A percentile compares a stretch with the other conserved stretches of the same genome.
Evolutionary conservation across 1,284 basidiomycete species (phyloP).

Genomic region (Boletus austroedulis): DNA sequence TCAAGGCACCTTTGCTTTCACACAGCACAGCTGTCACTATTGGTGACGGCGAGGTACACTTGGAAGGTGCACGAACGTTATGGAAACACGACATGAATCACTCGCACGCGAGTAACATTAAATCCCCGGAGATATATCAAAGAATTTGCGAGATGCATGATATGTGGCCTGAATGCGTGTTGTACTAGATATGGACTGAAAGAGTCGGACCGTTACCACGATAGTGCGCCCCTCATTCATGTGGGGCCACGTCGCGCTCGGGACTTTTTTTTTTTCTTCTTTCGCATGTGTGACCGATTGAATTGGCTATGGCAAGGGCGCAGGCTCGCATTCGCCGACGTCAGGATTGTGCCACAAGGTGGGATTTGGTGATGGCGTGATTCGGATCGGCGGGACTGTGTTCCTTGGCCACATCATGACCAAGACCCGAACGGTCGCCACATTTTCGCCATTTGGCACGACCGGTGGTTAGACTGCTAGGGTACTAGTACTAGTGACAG

Average conservation of each 20-base stretch:
- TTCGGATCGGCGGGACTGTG: neutral
- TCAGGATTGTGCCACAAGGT: neutral
- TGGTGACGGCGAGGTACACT: neutral
- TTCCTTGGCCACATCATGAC: conserved; percentile 9
- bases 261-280: neutral
- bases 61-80: conserved; percentile 6
- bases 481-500: neutral
- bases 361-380: conserved; percentile 10
- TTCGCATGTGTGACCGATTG: neutral
- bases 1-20: conserved; percentile 19
- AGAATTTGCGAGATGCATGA: neutral
- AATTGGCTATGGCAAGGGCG: neutral
- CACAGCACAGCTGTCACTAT: conserved; percentile 4
- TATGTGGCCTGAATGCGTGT: neutral
- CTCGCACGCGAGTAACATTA: neutral
- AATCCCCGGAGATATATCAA: neutral
- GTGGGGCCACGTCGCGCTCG: neutral
- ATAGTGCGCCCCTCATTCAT: neutral
- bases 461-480: neutral
- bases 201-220: neutral
- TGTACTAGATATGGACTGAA: neutral
- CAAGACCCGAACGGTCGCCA: conserved; percentile 12
- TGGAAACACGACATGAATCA: neutral
- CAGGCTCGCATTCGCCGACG: conserved; percentile 4
- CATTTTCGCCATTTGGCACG: conserved; percentile 15